Evolutionary conservation across 345 rosid genomes (phyloP).

Genomic region (Barbarea vulgaris): DNA sequence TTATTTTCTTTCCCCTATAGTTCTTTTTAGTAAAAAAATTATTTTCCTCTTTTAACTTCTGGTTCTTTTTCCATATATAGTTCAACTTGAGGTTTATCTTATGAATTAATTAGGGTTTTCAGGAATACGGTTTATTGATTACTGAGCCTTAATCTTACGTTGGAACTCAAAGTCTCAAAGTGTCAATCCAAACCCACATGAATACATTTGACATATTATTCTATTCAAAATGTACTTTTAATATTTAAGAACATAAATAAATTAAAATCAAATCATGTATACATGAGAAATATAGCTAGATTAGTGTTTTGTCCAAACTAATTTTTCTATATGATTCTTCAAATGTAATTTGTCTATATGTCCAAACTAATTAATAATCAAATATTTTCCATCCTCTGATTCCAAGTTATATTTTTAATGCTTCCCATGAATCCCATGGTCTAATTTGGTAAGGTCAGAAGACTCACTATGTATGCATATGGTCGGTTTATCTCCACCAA

Average conservation of each 20-base stretch:
- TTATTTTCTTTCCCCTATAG: not conserved
- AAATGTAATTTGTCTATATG: too few species aligned
- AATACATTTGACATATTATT: not conserved
- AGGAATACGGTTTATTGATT: not conserved
- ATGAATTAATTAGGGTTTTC: constrained; percentile 28
- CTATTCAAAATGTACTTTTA: not conserved
- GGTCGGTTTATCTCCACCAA: not conserved
- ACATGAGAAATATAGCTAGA: not conserved
- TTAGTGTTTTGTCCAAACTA: not conserved
- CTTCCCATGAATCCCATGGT: constrained; percentile 1
- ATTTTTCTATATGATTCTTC: not conserved
- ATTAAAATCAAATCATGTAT: not conserved
- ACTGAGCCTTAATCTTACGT: constrained; percentile 25
- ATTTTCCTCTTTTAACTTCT: not conserved
- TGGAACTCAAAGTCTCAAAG: constrained; percentile 32
- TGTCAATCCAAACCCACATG: constrained; percentile 2
- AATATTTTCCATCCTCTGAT: not conserved
- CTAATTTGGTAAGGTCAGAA: constrained; percentile 10
- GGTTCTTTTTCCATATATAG: not conserved
- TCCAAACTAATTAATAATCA: not conserved
- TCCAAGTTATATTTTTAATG: not conserved
- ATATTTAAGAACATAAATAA: not conserved
- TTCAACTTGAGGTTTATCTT: constrained; percentile 17
- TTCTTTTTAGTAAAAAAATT: not conserved
- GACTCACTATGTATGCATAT: not conserved